phyloP scores from a whole-genome alignment of 768 basidiomycete genomes.

The Harrya chromipes region DNA sequence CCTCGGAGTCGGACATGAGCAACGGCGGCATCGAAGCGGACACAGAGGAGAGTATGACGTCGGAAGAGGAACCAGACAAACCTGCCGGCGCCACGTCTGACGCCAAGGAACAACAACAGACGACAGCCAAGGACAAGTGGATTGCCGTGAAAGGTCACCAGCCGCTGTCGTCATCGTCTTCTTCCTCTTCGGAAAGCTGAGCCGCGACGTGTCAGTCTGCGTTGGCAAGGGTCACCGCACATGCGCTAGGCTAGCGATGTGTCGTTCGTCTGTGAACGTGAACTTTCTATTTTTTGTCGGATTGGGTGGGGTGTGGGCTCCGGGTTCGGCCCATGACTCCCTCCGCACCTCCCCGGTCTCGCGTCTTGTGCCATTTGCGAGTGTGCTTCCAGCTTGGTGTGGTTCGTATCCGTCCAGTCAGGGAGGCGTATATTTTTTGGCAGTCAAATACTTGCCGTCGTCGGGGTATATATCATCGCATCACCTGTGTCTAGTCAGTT shows the following conservation, averaged over 20 bases:
- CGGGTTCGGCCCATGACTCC: background rate
- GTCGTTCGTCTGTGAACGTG: conserved; percentile 10
- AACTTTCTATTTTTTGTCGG: conserved; percentile 2
- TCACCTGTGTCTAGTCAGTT: too few relatives aligned
- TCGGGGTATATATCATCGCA: conserved; percentile 6
- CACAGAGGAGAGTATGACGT: conserved; percentile 71
- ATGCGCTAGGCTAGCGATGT: background rate
- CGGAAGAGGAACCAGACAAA: conserved; percentile 62
- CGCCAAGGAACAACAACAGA: conserved; percentile 20
- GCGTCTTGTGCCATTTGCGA: conserved; percentile 18
- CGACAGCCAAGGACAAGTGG: conserved; percentile 63
- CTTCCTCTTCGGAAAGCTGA: conserved; percentile 10
- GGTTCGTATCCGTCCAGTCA: conserved; percentile 23
- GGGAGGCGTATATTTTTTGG: conserved; percentile 15
- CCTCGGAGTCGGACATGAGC: conserved; percentile 58
- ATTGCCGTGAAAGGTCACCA: conserved; percentile 63
- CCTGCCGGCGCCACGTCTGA: conserved; percentile 16
- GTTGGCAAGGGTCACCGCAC: background rate
- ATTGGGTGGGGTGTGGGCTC: background rate
- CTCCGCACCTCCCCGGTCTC: conserved; percentile 7
- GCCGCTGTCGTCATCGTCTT: background rate
- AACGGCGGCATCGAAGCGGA: conserved; percentile 67
- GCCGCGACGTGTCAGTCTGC: background rate
- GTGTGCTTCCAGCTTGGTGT: conserved; percentile 16
- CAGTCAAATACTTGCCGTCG: conserved; percentile 2